phyloP scores from a whole-genome alignment of 2,329 filamentous ascomycete genomes.

The Didymellaceae sp. region DNA sequence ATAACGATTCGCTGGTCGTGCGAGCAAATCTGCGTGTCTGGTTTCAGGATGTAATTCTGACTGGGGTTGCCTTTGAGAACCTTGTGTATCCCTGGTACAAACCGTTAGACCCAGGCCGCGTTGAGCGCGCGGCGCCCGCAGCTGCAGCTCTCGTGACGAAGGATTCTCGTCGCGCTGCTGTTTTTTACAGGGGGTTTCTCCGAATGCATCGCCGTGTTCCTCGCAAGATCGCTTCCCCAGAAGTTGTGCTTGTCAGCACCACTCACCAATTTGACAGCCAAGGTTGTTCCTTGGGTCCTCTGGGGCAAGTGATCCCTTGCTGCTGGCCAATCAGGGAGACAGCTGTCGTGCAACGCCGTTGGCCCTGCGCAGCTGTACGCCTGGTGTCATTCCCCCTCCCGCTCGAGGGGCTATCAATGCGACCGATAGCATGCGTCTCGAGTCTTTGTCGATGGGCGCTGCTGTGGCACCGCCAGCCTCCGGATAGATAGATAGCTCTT shows the following conservation, averaged over 20 bases:
- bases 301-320: conserved; percentile 12
- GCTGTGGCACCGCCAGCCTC: conserved; percentile 17
- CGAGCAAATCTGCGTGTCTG: conserved; percentile 9
- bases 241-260: conserved; percentile 5
- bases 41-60: conserved; percentile 13
- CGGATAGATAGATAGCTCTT: background rate
- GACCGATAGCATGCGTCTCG: conserved; percentile 6
- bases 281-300: conserved; percentile 20
- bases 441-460: conserved; percentile 4
- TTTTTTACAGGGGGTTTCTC: background rate
- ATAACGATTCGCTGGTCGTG: conserved; percentile 8
- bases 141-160: conserved; percentile 12
- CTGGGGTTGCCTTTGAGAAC: conserved; percentile 9
- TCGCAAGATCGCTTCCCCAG: conserved; percentile 15
- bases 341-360: conserved; percentile 20
- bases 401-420: conserved; percentile 4
- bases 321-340: conserved; percentile 19
- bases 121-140: conserved; percentile 3
- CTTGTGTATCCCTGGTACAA: background rate
- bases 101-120: background rate
- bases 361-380: background rate
- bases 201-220: conserved; percentile 1
- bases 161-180: conserved; percentile 4
- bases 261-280: conserved; percentile 8
- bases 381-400: conserved; percentile 7